A percentile compares a stretch with the other conserved stretches of the same genome.
Conservation (phyloP, 768 basidiomycete genomes). For the Lepiota brunneoincarnata region DNA sequence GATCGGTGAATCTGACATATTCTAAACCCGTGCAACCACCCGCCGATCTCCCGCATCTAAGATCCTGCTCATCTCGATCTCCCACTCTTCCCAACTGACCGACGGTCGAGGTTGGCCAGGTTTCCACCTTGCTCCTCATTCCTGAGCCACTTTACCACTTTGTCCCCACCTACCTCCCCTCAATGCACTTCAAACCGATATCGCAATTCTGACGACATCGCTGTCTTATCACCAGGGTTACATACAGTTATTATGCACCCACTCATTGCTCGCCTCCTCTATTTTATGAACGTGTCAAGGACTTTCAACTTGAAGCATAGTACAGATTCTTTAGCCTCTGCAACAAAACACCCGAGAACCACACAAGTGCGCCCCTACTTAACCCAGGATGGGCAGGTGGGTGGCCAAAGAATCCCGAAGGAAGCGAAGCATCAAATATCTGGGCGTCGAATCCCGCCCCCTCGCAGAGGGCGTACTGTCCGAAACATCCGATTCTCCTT, state of each 20-base stretch:
- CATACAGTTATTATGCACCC: too few species aligned
- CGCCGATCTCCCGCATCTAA: slow-evolving; percentile 11
- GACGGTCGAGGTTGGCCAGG: too few species aligned
- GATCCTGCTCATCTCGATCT: slow-evolving; percentile 6
- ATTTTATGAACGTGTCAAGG: too few species aligned
- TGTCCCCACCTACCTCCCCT: background rate
- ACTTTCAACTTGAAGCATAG: too few species aligned
- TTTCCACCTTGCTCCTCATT: too few species aligned
- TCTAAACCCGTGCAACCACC: slow-evolving; percentile 4
- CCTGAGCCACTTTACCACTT: background rate
- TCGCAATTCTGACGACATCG: too few species aligned
- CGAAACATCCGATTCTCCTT: background rate
- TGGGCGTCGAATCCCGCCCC: background rate
- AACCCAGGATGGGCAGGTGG: background rate
- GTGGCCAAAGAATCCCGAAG: background rate
- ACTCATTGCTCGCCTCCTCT: too few species aligned
- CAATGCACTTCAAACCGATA: background rate
- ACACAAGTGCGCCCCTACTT: background rate
- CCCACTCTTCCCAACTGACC: too few species aligned
- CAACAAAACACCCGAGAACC: background rate
- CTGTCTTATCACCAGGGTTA: background rate
- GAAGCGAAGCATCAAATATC: background rate
- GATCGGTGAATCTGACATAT: background rate
- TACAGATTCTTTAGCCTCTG: background rate
- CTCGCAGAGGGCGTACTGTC: background rate